Conservation (phyloP, 202 grass and related monocot species). For the Panicum hallii region DNA sequence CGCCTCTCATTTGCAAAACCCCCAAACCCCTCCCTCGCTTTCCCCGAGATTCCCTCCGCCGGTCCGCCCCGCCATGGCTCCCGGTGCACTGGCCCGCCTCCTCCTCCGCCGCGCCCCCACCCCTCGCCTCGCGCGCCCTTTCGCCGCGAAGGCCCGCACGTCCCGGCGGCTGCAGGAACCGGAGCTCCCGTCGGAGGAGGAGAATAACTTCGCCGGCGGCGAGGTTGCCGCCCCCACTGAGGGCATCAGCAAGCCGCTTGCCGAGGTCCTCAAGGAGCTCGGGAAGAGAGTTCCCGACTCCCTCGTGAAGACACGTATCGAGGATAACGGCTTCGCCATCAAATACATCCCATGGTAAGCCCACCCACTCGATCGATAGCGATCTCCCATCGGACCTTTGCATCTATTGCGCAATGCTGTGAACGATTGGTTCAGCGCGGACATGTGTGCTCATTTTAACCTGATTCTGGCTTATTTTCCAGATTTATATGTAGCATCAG, state of each 20-base stretch:
- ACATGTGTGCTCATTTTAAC: neutral
- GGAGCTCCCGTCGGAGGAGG: constrained; percentile 46
- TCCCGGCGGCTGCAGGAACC: constrained; percentile 45
- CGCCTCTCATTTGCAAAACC: constrained; percentile 41
- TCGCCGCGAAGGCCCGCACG: constrained; percentile 63
- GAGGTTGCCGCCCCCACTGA: constrained; percentile 59
- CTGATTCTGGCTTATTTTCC: neutral
- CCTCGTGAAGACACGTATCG: constrained; percentile 70
- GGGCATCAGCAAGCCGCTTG: constrained; percentile 80
- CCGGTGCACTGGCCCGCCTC: constrained; percentile 55
- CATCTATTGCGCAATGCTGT: neutral
- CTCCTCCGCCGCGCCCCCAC: constrained; percentile 41
- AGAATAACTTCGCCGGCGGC: constrained; percentile 50
- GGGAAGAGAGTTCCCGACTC: constrained; percentile 84
- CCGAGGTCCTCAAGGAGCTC: constrained; percentile 80
- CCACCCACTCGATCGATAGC: neutral
- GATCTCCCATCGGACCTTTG: neutral
- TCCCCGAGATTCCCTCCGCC: neutral
- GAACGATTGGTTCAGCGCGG: neutral
- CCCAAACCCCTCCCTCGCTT: constrained; percentile 42
- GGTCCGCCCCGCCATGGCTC: constrained; percentile 55
- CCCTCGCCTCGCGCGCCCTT: constrained; percentile 51
- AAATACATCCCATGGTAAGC: constrained; percentile 91
- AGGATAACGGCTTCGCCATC: constrained; percentile 62
- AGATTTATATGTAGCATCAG: constrained; percentile 9